These are phyloP conservation scores for Wickerhamomyces canadensis DNA, from an alignment of 805 yeast genomes.

Conservation along the genomic window DNA sequence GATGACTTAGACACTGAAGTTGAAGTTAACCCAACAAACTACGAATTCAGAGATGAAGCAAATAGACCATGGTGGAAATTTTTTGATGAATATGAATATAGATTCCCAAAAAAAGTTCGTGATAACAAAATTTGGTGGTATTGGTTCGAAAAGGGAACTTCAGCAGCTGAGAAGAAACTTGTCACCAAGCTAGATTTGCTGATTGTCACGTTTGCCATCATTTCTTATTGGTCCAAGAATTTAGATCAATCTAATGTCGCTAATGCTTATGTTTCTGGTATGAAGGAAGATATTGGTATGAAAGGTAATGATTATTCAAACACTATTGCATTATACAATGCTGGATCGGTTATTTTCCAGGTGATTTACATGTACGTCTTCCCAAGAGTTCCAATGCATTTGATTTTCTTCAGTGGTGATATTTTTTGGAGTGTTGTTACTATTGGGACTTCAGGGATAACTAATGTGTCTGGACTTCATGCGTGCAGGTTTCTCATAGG, in stretches of 20 bases:
- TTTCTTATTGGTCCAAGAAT: constrained; percentile 58
- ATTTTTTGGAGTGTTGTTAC: constrained; percentile 65
- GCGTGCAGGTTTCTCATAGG: constrained; percentile 26
- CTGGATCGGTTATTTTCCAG: constrained; percentile 61
- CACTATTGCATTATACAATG: constrained; percentile 51
- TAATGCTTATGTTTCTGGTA: constrained; percentile 42
- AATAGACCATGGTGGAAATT: constrained; percentile 39
- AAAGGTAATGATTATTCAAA: constrained; percentile 56
- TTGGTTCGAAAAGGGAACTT: constrained; percentile 48
- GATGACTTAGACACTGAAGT: background rate
- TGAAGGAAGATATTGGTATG: constrained; percentile 38
- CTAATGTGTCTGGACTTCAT: constrained; percentile 36
- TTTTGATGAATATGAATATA: constrained; percentile 55
- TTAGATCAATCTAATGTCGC: constrained; percentile 36
- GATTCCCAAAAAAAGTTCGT: constrained; percentile 32
- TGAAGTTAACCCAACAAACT: constrained; percentile 2
- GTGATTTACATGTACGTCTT: constrained; percentile 59
- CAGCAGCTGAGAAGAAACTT: constrained; percentile 38
- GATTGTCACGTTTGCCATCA: constrained; percentile 46
- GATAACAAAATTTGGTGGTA: constrained; percentile 41
- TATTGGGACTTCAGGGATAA: constrained; percentile 31
- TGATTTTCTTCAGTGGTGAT: constrained; percentile 45
- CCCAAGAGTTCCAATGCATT: constrained; percentile 48
- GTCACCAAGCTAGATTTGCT: constrained; percentile 45
- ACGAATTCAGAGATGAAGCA: constrained; percentile 34